Base-by-base conservation (phyloP, 2,329 filamentous ascomycete species). In the Calonectria montana region DNA sequence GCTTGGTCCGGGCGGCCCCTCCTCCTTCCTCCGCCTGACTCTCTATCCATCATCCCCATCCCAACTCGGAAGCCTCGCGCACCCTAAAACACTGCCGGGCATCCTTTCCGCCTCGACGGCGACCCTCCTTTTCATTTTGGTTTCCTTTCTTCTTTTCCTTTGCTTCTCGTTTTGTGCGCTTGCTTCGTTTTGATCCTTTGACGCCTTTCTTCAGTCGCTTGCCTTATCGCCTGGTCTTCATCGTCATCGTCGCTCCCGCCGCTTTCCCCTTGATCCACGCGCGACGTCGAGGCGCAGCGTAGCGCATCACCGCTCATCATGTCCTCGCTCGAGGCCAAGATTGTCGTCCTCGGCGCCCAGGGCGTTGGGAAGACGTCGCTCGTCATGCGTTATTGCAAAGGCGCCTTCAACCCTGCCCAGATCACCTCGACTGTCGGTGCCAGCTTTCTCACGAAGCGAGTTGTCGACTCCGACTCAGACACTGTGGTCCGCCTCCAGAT, bases 401-500 rank as follows among this genome's bases (percentile, higher is more conserved):
- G 92, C 80, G 86, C 89, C 70, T 94, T 94, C 83, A 89, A 91
- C 74, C 92, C 92, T 8, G 84, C 87, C n/a, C 85, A 91, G 81
- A 87, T 87, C 55, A 90, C 88, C 3, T 93, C 92, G 6, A 96
- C 94, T n/a, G 91, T 96, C 70, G 94, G 94, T 81, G 94, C 94
- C 31, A 94, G 91, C 80, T 95, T 95, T 83, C 87, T 95, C 81
- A 94, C 94, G 50, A 95, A 95, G 84, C 91, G 92, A 80, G 92
- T 95, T 72, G 88, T 94, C 76, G 96, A 98, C 84, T 91, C 91
- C 73, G 94, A 98, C 81, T 94, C 93, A 25, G 94, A 96, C 79
- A 97, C 95, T 1, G 88, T 94, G 27, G 95, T 98, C 41, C 91
- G 96, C n/a, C 88, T 98, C 43, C 96, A 98, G 81, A 97, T 98